phyloP scores from a whole-genome alignment of 2,329 filamentous ascomycete genomes.

The Coniochaeta prunicola region DNA sequence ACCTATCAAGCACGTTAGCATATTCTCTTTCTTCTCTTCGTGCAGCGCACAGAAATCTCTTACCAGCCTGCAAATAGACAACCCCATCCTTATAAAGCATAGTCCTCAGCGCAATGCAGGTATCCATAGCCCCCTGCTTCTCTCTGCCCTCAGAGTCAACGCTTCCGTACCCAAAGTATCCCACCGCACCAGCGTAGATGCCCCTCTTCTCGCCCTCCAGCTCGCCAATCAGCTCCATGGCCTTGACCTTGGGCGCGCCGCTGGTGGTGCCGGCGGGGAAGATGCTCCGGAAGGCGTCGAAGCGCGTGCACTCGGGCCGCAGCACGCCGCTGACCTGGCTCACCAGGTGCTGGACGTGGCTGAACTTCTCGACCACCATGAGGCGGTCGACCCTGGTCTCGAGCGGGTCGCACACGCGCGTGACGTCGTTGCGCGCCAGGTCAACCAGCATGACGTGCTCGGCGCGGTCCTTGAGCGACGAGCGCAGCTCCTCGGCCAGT shows the following conservation, averaged over 20 bases:
- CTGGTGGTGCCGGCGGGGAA: constrained; percentile 96
- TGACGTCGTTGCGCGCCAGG: constrained; percentile 91
- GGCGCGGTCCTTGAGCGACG: constrained; percentile 82
- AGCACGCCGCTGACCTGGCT: constrained; percentile 93
- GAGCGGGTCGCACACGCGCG: constrained; percentile 85
- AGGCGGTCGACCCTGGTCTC: constrained; percentile 86
- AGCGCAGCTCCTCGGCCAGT: constrained; percentile 69
- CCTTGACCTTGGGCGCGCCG: constrained; percentile 89
- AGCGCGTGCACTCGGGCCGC: constrained; percentile 74
- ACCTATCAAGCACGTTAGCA: constrained; percentile 29
- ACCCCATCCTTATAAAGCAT: constrained; percentile 91
- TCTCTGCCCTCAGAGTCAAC: constrained; percentile 55
- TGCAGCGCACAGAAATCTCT: constrained; percentile 15
- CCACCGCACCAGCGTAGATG: constrained; percentile 91
- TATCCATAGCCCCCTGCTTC: constrained; percentile 76
- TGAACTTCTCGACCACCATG: constrained; percentile 93
- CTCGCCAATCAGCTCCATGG: constrained; percentile 96
- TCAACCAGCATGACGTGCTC: constrained; percentile 99
- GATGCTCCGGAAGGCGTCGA: constrained; percentile 92
- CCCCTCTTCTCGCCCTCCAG: constrained; percentile 90
- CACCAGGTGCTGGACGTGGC: constrained; percentile 93
- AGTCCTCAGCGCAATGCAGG: constrained; percentile 71
- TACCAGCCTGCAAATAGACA: constrained; percentile 79
- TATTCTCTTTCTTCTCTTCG: neutral
- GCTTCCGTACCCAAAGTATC: constrained; percentile 86